phyloP scores from a whole-genome alignment of 2,329 filamentous ascomycete species.

The Pseudogymnoascus sp. region DNA sequence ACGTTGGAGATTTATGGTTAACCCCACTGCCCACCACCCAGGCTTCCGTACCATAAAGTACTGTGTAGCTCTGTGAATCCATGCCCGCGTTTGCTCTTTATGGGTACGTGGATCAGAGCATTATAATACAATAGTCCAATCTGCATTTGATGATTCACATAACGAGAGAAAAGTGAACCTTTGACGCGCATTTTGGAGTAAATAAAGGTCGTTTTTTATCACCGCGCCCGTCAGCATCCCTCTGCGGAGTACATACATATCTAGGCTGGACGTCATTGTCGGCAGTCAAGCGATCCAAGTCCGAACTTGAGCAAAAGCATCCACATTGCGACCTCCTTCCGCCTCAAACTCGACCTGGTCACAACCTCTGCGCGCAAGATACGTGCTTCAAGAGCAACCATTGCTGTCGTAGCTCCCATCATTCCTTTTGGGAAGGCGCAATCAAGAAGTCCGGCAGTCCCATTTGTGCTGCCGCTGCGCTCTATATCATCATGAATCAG shows the following conservation, averaged over 20 bases:
- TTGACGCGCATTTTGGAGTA: slow-evolving; percentile 4
- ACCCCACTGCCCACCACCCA: neutral
- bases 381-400: slow-evolving; percentile 7
- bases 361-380: slow-evolving; percentile 7
- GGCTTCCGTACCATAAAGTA: neutral
- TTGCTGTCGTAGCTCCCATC: slow-evolving; percentile 8
- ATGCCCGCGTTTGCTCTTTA: neutral
- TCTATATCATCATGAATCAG: slow-evolving; percentile 5
- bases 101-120: neutral
- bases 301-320: slow-evolving; percentile 7
- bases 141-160: neutral
- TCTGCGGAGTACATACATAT: slow-evolving; percentile 4
- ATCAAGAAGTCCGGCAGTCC: slow-evolving; percentile 6
- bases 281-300: slow-evolving; percentile 6
- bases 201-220: neutral
- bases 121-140: neutral
- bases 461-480: neutral
- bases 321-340: slow-evolving; percentile 3
- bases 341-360: slow-evolving; percentile 4
- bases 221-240: neutral
- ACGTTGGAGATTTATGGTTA: neutral
- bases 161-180: neutral
- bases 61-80: slow-evolving; percentile 5
- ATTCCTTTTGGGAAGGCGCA: slow-evolving; percentile 9
- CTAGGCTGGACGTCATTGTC: slow-evolving; percentile 8